phyloP scores from a whole-genome alignment of 1,284 basidiomycete genomes.

The Naganishia sp. region DNA sequence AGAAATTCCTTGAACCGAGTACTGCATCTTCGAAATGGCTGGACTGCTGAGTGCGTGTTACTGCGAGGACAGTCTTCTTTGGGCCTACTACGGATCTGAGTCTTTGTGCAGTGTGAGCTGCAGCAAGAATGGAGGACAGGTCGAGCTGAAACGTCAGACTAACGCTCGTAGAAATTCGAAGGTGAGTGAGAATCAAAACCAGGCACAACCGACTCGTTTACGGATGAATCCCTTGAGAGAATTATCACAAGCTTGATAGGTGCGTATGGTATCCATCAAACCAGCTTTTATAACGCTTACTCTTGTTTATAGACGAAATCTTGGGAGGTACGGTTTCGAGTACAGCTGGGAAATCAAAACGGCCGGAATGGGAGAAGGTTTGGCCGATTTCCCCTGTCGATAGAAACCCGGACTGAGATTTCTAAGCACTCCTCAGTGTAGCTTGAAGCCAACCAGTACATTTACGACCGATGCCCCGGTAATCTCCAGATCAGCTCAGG shows the following conservation, averaged over 20 bases:
- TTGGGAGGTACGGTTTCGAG: constrained; percentile 47
- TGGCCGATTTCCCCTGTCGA: neutral
- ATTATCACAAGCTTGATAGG: constrained; percentile 51
- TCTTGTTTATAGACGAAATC: constrained; percentile 45
- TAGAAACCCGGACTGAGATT: neutral
- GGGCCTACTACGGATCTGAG: neutral
- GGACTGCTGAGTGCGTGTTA: constrained; percentile 41
- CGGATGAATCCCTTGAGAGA: constrained; percentile 34
- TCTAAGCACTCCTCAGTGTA: constrained; percentile 36
- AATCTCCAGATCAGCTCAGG: constrained; percentile 44
- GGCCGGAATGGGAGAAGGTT: constrained; percentile 53
- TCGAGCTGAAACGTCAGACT: neutral
- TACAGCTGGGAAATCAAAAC: constrained; percentile 55
- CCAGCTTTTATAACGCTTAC: neutral
- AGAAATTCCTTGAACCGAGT: constrained; percentile 43
- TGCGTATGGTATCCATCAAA: constrained; percentile 1
- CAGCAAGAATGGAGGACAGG: neutral
- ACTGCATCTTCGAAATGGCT: constrained; percentile 56
- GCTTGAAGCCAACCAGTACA: constrained; percentile 45
- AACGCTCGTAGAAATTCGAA: constrained; percentile 25
- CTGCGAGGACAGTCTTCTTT: neutral
- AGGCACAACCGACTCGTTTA: neutral
- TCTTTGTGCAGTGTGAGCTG: constrained; percentile 17
- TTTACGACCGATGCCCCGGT: constrained; percentile 48
- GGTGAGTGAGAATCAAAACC: constrained; percentile 1